These are phyloP conservation scores for Aspergillus homomorphus DNA, from an alignment of 495 filamentous ascomycete genomes.

Conservation along the genomic window DNA sequence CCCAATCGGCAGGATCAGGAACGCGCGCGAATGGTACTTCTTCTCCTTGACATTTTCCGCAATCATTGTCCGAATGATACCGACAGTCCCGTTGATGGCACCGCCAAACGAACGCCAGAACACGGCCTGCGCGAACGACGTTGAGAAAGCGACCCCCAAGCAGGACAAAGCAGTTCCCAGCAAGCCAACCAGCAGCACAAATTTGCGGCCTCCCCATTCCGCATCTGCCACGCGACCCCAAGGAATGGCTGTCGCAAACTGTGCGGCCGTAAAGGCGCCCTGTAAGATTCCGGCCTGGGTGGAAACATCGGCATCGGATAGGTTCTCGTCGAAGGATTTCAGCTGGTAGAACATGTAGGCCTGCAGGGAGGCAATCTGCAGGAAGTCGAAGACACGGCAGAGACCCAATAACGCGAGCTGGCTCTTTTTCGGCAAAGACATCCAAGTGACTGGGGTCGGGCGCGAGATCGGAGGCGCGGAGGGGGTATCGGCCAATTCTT, in stretches of 20 bases:
- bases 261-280: constrained; percentile 75
- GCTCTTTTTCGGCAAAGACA: constrained; percentile 66
- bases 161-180: constrained; percentile 67
- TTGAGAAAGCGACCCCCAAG: constrained; percentile 78
- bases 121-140: constrained; percentile 66
- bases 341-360: constrained; percentile 80
- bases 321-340: constrained; percentile 62
- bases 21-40: constrained; percentile 64
- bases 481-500: constrained; percentile 14
- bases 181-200: constrained; percentile 72
- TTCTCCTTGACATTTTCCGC: constrained; percentile 74
- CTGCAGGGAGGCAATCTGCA: constrained; percentile 49
- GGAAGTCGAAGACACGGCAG: constrained; percentile 61
- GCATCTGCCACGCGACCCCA: constrained; percentile 79
- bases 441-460: constrained; percentile 56
- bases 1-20: constrained; percentile 67
- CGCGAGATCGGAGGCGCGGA: constrained; percentile 18
- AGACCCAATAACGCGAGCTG: constrained; percentile 73
- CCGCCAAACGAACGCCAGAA: constrained; percentile 72
- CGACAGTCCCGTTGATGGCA: constrained; percentile 77
- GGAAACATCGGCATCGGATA: constrained; percentile 67
- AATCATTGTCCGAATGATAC: constrained; percentile 79
- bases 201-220: constrained; percentile 67
- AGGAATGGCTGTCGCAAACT: constrained; percentile 80
- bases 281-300: constrained; percentile 76